Conservation (phyloP, 106 monocot species). For the Hemerocallis citrina region DNA sequence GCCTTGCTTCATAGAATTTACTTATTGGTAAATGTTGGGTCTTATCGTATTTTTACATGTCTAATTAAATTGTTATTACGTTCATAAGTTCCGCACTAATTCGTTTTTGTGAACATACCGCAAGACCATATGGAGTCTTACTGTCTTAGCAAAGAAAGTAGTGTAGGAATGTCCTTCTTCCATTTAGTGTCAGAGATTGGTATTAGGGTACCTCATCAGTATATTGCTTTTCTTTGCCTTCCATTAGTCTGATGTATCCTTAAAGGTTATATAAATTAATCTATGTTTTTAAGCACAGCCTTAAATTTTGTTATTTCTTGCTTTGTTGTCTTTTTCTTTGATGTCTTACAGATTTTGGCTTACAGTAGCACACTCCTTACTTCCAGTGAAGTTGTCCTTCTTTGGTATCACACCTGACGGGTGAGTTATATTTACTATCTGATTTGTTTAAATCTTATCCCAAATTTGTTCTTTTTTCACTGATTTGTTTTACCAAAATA, state of each 20-base stretch:
- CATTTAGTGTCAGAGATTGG: too few relatives aligned
- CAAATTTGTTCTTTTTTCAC: neutral
- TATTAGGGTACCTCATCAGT: too few relatives aligned
- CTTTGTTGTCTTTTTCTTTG: neutral
- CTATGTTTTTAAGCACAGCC: neutral
- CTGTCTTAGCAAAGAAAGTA: too few relatives aligned
- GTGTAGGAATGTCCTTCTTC: too few relatives aligned
- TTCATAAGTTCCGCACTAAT: too few relatives aligned
- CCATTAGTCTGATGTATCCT: neutral
- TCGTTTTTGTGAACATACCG: too few relatives aligned
- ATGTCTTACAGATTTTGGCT: conserved; percentile 55
- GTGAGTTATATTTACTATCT: conserved; percentile 14
- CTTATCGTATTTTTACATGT: too few relatives aligned
- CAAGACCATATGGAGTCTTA: too few relatives aligned
- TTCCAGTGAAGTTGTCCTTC: conserved; percentile 23
- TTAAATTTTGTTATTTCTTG: neutral
- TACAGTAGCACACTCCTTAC: conserved; percentile 28
- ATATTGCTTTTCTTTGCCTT: neutral
- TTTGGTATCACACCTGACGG: conserved; percentile 26
- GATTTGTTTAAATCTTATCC: too few relatives aligned
- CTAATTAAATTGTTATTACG: too few relatives aligned
- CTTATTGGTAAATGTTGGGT: too few relatives aligned
- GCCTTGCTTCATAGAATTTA: too few relatives aligned
- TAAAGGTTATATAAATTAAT: neutral
- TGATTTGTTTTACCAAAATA: neutral